Evolutionary conservation across 2,329 filamentous ascomycete genomes (phyloP), one percentile per base, ranked within the genome.

Genomic region (Ceratocystis lukuohia): DNA sequence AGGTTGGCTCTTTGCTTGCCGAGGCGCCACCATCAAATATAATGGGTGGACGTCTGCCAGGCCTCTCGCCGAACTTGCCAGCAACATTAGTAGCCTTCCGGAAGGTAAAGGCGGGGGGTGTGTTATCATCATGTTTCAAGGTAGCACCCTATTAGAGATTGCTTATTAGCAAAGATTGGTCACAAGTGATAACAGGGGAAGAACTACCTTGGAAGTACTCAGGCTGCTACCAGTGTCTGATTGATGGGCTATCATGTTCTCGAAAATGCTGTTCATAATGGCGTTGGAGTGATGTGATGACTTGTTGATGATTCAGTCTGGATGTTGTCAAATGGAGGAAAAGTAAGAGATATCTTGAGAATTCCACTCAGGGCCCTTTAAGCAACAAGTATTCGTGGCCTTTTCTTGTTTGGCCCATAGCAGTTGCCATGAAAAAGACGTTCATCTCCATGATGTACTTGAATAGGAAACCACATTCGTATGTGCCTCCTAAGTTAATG

Each of bases 51-150:
- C 64, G 37, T 44, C 45, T 65, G n/a, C 64, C 53, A 15, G 64
- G 64, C 20, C 46, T 25, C 8, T 63, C 61, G 4, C 67, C 64
- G 33, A 66, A 68, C 41, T 65, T 65, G 46, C 67, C 67, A 61
- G 67, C 67, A 61, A 68, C 61, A 22, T 66, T 64, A 20, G 67
- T 61, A n/a, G 67, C 61, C 37, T 66, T 66, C 25, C 45, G 61
- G 44, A 68, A 68, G 20, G 56, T 65, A 41, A 68, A 68, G 10
- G 61, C 67, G n/a, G 67, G 20, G 8, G 10, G 3, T 12, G 57
- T 17, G 5, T 56, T 8, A 28, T 66, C 62, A 20, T 62, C 61
- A 41, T 65, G 41, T 28, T 37, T 53, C 5, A 15, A n/a, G 8
- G 56, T 28, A 30, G n/a, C 20, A 46, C 65, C 37, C 57, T 64